Evolutionary conservation across 257 asterid genomes (phyloP), one percentile per base, ranked within the genome.

Genomic region (Przewalskia tangutica): DNA sequence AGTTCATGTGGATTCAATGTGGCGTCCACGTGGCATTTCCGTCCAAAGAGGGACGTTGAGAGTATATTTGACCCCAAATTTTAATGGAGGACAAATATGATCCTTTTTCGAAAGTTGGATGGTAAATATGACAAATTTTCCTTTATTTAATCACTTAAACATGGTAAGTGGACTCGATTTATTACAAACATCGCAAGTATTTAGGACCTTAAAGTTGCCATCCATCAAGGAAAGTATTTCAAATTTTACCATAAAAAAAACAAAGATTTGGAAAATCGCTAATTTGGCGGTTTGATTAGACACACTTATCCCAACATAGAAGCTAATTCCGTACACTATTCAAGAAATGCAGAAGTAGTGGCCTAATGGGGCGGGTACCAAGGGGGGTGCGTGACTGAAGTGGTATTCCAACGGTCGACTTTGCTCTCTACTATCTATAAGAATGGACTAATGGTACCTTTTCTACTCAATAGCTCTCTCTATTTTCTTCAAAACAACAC

Each of bases 391-490:
- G 42, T n/a, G 65, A 59, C 46, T 59, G 82, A 76, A 86, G 81
- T 87, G 87, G 88, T 85, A 81, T 86, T 90, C 88, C 91, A 91
- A 93, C 96, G 97, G 97, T 93, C 97, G 84, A 83, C 17, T 90
- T 79, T 85, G 59, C 79, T 88, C 55, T 11, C 66, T 23, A 50
- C 62, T 73, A 12, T 73, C 79, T 73, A 73, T 50, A 50, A 73
- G 17, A 48, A 73, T 46, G 40, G 7, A 20, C 14, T 48, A 27
- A 27, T 27, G 32, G 32, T 27, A 27, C 32, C 32, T 27, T 27
- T 27, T 77, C 76, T 70, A 27, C 34, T 42, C 8, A 60, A 50
- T 23, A 42, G 13, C 79, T 63, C 62, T 36, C 67, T 65, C 10
- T 77, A 5, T 34, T 14, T 64, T 65, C 10, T 18, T 32, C 34